A percentile compares a stretch with the other conserved stretches of the same genome.
phyloP scores from a whole-genome alignment of 164 flowering plant genomes.

The Chimonanthus salicifolius region DNA sequence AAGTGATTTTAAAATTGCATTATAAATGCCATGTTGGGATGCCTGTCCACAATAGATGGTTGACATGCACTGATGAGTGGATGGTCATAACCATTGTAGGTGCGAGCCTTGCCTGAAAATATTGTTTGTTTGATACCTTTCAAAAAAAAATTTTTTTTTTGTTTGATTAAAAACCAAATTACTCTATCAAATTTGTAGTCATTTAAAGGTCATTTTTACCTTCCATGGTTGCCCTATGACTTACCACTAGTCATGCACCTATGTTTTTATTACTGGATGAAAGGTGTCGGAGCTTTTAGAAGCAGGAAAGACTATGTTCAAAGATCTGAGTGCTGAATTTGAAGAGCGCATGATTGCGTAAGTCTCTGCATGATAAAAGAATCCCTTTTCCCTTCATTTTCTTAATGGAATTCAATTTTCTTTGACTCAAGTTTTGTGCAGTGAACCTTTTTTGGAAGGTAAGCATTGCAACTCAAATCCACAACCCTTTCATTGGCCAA shows the following conservation, averaged over 20 bases:
- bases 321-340: conserved; percentile 61
- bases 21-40: background rate
- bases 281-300: conserved; percentile 79
- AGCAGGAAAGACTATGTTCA: conserved; percentile 60
- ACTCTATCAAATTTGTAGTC: background rate
- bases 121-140: background rate
- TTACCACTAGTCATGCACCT: background rate
- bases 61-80: too few species aligned
- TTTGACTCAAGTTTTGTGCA: background rate
- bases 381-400: background rate
- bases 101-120: background rate
- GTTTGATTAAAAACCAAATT: background rate
- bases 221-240: background rate
- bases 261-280: background rate
- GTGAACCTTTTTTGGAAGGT: too few species aligned
- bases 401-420: background rate
- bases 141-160: background rate
- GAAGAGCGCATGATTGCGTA: conserved; percentile 72
- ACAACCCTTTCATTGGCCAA: background rate
- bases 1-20: background rate
- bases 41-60: background rate
- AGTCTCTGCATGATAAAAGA: conserved; percentile 14
- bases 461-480: too few species aligned
- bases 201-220: background rate
- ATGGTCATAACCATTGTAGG: too few species aligned